Evolutionary conservation across 257 asterid species (phyloP), one percentile per base, ranked within the genome.

Genomic region (Thymus quinquecostatus): DNA sequence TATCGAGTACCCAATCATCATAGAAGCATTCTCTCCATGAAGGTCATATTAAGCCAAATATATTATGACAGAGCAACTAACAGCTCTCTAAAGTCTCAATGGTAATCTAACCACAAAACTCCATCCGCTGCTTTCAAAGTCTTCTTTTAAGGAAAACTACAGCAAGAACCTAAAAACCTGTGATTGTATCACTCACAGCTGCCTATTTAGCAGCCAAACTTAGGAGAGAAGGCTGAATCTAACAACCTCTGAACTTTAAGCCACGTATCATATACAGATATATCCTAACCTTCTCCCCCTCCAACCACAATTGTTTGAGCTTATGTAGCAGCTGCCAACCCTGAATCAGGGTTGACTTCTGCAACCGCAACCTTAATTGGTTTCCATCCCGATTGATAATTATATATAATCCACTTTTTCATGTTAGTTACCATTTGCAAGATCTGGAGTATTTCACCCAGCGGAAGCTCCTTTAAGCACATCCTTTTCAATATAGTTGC

Each of bases 401-500:
- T 90, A 77, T 62, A 82, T 9, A 66, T 68, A 55, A 91, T 83
- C 98, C 98, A 93, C 61, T 70, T 93, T 82, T 90, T 93, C 80
- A 77, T 72, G 82, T 78, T 78, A 69, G 87, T 86, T 75, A 91
- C 89, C 89, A 93, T 82, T 74, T 93, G 89, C 86, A 93, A 85
- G 79, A 93, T 82, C 86, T 88, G 96, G 76, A 90, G 86, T 75
- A 89, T 79, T 77, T 87, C 96, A 21, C 98, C 98, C 80, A 93
- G 74, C 54, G 90, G 70, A 65, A 72, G 80, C 63, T 83, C 89
- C 60, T 81, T 82, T 77, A 93, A 70, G 89, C 97, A 88, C 80
- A 82, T 79, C 80, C 72, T 85, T 86, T 81, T 87, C 77, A 93
- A 70, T 72, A 90, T 74, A 12, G 82, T 87, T 40, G 97, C 98